These are phyloP conservation scores for Digitaria exilis DNA, from an alignment of 202 grass and related monocot species.

Conservation along the genomic window DNA sequence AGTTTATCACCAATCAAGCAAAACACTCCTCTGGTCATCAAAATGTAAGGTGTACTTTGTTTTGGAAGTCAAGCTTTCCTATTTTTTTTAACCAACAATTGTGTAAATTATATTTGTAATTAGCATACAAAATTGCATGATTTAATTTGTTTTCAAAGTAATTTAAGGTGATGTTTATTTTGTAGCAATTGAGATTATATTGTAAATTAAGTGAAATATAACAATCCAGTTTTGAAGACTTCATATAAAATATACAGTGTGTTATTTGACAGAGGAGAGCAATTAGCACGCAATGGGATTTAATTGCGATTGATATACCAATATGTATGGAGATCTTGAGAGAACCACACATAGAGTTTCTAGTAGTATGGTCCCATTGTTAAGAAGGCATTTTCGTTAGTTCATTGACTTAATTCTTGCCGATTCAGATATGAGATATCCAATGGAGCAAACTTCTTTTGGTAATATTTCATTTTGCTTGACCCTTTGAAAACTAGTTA, in stretches of 20 bases:
- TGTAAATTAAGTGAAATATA: not conserved
- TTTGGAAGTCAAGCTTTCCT: not conserved
- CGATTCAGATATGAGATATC: not conserved
- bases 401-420: not conserved
- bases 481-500: not conserved
- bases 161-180: too few relatives aligned
- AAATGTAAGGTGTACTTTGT: not conserved
- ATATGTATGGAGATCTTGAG: not conserved
- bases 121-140: not conserved
- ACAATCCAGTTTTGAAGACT: not conserved
- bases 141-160: not conserved
- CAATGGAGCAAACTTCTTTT: not conserved
- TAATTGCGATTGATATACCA: not conserved
- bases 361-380: not conserved
- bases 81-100: not conserved
- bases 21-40: not conserved
- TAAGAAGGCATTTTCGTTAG: not conserved
- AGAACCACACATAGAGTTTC: not conserved
- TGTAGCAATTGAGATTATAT: not conserved
- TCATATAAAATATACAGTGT: not conserved
- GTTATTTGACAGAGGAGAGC: not conserved
- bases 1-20: not conserved
- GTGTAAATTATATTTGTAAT: not conserved
- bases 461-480: not conserved
- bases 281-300: not conserved